Percentiles rank a stretch among this genome's conserved stretches.
phyloP scores from a whole-genome alignment of 345 rosid species.

The Heritiera littoralis region DNA sequence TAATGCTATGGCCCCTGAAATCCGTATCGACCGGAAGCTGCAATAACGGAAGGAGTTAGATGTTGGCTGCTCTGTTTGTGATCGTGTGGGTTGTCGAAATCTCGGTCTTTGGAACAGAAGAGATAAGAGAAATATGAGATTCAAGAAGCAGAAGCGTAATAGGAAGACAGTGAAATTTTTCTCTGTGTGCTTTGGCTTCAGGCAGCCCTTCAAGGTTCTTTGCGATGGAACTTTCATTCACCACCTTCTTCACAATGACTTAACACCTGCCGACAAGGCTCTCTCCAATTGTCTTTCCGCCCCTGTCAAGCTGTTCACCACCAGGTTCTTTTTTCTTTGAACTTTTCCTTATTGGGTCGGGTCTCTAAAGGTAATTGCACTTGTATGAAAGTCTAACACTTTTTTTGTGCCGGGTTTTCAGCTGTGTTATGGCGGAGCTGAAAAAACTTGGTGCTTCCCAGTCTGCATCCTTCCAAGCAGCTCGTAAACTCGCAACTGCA shows the following conservation, averaged over 20 bases:
- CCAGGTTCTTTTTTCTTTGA: slow-evolving; percentile 44
- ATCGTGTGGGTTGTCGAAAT: neutral
- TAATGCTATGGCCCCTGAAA: too few species aligned
- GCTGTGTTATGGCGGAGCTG: slow-evolving; percentile 78
- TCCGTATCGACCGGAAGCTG: too few species aligned
- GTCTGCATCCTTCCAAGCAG: slow-evolving; percentile 58
- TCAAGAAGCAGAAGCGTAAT: slow-evolving; percentile 80
- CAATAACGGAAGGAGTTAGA: neutral
- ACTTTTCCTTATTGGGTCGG: neutral
- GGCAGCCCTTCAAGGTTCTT: slow-evolving; percentile 76
- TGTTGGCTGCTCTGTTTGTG: neutral
- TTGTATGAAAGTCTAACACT: neutral
- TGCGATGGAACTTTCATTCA: slow-evolving; percentile 88
- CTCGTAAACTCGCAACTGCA: slow-evolving; percentile 52
- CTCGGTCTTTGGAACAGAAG: neutral
- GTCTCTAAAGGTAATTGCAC: neutral
- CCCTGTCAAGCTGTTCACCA: slow-evolving; percentile 85
- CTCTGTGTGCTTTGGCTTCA: slow-evolving; percentile 69
- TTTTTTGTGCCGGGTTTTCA: slow-evolving; percentile 17
- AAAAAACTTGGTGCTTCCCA: slow-evolving; percentile 64
- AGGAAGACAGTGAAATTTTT: slow-evolving; percentile 72
- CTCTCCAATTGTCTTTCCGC: slow-evolving; percentile 62
- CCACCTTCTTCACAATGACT: slow-evolving; percentile 52
- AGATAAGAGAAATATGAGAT: slow-evolving; percentile 51
- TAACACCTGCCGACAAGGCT: slow-evolving; percentile 71